Evolutionary conservation across 2,329 filamentous ascomycete genomes (phyloP).

Genomic region (Rhytidhysteron rufulum): DNA sequence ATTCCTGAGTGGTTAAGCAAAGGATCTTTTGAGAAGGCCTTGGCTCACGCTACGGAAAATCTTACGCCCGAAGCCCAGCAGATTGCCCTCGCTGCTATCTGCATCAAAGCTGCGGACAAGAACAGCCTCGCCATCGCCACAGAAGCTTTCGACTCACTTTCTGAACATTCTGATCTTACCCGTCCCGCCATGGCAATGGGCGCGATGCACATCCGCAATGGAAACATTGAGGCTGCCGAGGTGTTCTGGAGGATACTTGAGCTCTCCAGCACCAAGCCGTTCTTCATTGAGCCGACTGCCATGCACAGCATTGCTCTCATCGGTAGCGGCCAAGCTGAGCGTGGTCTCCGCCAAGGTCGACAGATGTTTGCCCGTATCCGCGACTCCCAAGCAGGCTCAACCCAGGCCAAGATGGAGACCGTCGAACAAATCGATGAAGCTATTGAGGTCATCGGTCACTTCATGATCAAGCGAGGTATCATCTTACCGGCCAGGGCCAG

Average conservation of each 20-base stretch:
- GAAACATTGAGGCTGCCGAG: conserved; percentile 72
- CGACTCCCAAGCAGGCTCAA: conserved; percentile 50
- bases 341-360: conserved; percentile 74
- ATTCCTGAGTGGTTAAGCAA: conserved; percentile 72
- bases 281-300: conserved; percentile 79
- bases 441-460: conserved; percentile 63
- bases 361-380: conserved; percentile 84
- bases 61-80: conserved; percentile 58
- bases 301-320: conserved; percentile 91
- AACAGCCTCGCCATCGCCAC: conserved; percentile 67
- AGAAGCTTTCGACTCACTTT: conserved; percentile 49
- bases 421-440: conserved; percentile 84
- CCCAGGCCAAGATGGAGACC: conserved; percentile 51
- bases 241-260: conserved; percentile 75
- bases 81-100: conserved; percentile 68
- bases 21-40: conserved; percentile 68
- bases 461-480: conserved; percentile 52
- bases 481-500: conserved; percentile 52
- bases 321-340: conserved; percentile 77
- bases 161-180: conserved; percentile 41
- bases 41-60: conserved; percentile 64
- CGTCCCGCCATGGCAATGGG: conserved; percentile 73
- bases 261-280: conserved; percentile 57
- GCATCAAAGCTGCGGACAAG: conserved; percentile 73
- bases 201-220: conserved; percentile 79